Evolutionary conservation across 129 eudicot genomes (phyloP).

Genomic region (Flaveria trinervia): DNA sequence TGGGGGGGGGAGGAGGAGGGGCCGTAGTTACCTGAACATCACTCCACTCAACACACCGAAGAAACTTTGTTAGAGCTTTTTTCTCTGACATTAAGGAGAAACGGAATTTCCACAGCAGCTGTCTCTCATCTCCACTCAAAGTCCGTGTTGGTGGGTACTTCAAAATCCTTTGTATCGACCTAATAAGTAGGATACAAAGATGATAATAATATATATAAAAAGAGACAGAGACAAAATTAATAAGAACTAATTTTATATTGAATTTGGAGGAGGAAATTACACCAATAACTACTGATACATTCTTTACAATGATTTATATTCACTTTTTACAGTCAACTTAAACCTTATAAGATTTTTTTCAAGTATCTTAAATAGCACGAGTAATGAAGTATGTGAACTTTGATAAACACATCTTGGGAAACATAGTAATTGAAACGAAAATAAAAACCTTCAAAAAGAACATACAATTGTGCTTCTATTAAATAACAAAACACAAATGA

Average conservation of each 20-base stretch:
- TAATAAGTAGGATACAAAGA: slow-evolving; percentile 28
- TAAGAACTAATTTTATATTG: not conserved
- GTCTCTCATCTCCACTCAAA: slow-evolving; percentile 94
- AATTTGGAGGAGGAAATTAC: not conserved
- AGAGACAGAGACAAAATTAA: not conserved
- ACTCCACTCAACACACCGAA: slow-evolving; percentile 99
- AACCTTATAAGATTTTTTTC: not conserved
- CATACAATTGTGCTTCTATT: not conserved
- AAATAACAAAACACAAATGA: not conserved
- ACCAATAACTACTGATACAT: not conserved
- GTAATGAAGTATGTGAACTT: not conserved
- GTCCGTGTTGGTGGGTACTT: slow-evolving; percentile 93
- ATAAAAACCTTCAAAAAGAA: not conserved
- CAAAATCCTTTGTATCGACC: slow-evolving; percentile 89
- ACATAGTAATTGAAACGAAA: not conserved
- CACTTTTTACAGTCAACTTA: not conserved
- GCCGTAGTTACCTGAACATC: slow-evolving; percentile 69
- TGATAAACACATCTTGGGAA: not conserved
- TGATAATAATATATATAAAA: too few species aligned
- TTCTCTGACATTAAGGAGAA: slow-evolving; percentile 93
- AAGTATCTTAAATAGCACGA: not conserved
- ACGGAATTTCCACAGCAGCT: slow-evolving; percentile 92
- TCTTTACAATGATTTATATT: not conserved
- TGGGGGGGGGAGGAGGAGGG: too few species aligned
- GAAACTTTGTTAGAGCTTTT: slow-evolving; percentile 86